Evolutionary conservation across 495 filamentous ascomycete genomes (phyloP).

Genomic region (Penicillium silybi): DNA sequence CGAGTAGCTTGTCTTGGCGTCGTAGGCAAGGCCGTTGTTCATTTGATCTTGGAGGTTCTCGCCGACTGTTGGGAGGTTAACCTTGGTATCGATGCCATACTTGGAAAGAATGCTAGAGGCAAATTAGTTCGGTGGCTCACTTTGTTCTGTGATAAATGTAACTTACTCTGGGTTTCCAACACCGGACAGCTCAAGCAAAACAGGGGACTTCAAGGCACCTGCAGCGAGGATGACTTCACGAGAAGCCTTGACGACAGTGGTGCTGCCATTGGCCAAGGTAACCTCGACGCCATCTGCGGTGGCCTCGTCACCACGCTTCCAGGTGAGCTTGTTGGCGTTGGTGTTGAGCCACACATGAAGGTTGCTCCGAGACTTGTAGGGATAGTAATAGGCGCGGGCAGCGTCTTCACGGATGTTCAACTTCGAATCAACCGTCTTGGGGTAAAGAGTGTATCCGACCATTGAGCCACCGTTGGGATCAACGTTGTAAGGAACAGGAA

Average conservation of each 20-base stretch:
- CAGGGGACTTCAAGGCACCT: slow-evolving; percentile 14
- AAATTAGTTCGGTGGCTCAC: not conserved
- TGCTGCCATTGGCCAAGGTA: slow-evolving; percentile 17
- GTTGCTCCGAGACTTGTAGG: slow-evolving; percentile 19
- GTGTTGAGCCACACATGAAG: slow-evolving; percentile 22
- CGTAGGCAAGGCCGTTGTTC: slow-evolving; percentile 18
- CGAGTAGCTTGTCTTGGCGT: slow-evolving; percentile 9
- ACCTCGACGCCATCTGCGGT: slow-evolving; percentile 19
- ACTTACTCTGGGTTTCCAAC: slow-evolving; percentile 19
- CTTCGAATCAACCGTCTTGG: slow-evolving; percentile 18
- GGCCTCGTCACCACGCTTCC: slow-evolving; percentile 8
- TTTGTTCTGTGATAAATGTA: too few species aligned
- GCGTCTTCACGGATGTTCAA: slow-evolving; percentile 26
- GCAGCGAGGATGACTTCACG: slow-evolving; percentile 20
- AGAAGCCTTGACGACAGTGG: slow-evolving; percentile 13
- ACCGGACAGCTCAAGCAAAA: slow-evolving; percentile 20
- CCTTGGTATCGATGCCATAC: slow-evolving; percentile 14
- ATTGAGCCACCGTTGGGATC: slow-evolving; percentile 23
- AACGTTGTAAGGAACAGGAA: slow-evolving; percentile 17
- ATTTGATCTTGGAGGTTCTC: slow-evolving; percentile 25
- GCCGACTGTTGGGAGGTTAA: slow-evolving; percentile 19
- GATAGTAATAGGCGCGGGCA: slow-evolving; percentile 22
- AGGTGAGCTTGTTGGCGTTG: slow-evolving; percentile 21
- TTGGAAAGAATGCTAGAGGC: slow-evolving; percentile 14
- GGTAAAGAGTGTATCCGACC: slow-evolving; percentile 19